Conservation (phyloP, 345 rosid species). For the Brassica rapa region DNA sequence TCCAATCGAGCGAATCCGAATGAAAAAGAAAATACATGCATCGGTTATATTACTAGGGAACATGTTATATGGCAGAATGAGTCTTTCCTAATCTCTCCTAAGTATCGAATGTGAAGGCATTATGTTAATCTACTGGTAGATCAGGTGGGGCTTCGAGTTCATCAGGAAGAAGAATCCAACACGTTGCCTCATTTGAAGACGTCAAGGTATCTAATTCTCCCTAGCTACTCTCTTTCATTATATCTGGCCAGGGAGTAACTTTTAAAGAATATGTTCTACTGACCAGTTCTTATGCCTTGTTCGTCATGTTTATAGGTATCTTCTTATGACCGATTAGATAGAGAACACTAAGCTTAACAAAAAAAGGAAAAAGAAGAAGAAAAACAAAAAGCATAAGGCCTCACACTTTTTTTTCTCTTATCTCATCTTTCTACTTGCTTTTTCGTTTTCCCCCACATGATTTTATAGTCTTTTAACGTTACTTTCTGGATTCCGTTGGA, state of each 20-base stretch:
- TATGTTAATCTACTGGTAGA: slow-evolving; percentile 17
- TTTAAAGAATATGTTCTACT: slow-evolving; percentile 24
- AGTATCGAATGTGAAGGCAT: not conserved
- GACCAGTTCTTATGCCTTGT: slow-evolving; percentile 18
- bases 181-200: slow-evolving; percentile 69
- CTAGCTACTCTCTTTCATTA: not conserved
- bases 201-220: slow-evolving; percentile 40
- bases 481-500: slow-evolving; percentile 21
- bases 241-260: slow-evolving; percentile 15
- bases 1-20: not conserved
- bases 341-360: slow-evolving; percentile 43
- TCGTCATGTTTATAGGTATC: slow-evolving; percentile 39
- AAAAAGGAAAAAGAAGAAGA: slow-evolving; percentile 44
- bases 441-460: slow-evolving; percentile 18
- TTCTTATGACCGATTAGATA: slow-evolving; percentile 41
- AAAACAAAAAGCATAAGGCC: slow-evolving; percentile 47
- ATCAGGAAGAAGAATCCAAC: slow-evolving; percentile 56
- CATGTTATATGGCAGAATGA: not conserved
- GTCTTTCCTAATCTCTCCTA: not conserved
- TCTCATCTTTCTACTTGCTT: slow-evolving; percentile 40
- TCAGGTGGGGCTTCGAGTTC: slow-evolving; percentile 67
- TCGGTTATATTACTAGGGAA: not conserved
- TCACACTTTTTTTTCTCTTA: slow-evolving; percentile 16
- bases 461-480: slow-evolving; percentile 22
- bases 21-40: not conserved